Evolutionary conservation across 106 monocot genomes (phyloP), one percentile per base, ranked within the genome.

Genomic region (Hemerocallis citrina): DNA sequence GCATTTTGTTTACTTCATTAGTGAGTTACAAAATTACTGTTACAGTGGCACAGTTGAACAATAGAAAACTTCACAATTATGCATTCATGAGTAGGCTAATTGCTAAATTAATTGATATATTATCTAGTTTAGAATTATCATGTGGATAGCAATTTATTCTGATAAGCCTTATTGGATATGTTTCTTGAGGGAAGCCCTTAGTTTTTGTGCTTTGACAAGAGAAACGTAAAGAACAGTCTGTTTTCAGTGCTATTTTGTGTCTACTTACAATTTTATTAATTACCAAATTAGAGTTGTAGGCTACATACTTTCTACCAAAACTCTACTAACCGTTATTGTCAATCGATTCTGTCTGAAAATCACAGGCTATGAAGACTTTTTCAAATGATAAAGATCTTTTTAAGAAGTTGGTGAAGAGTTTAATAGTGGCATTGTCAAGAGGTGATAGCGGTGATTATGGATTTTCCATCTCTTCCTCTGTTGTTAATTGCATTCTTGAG

Each of bases 331-430:
- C n/a, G n/a, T n/a, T n/a, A n/a, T n/a, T n/a, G n/a, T n/a, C n/a
- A n/a, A n/a, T n/a, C n/a, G n/a, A n/a, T n/a, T n/a, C n/a, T n/a
- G n/a, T n/a, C n/a, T n/a, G n/a, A n/a, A n/a, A n/a, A n/a, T n/a
- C n/a, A 52, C 64, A 86, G 86, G 86, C 74, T 34, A n/a, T 86
- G 33, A 81, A 78, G 35, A 34, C 81, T 13, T 78, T 78, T 57
- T 64, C 68, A 62, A 74, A 68, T 65, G 56, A 78, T 38, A 81
- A 72, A 71, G 70, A 37, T 24, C 35, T 61, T 71, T 81, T 86
- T 75, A 68, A 78, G 33, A 78, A 74, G 64, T 50, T 86, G 60
- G 75, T 86, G 64, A 74, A 75, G 29, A 52, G 28, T 43, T 73
- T 79, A 34, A 72, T 72, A 8, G 21, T 24, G 39, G 77, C 77